Evolutionary conservation across 805 yeast genomes (phyloP), one percentile per base, ranked within the genome.

Genomic region (Candida manassasensis): DNA sequence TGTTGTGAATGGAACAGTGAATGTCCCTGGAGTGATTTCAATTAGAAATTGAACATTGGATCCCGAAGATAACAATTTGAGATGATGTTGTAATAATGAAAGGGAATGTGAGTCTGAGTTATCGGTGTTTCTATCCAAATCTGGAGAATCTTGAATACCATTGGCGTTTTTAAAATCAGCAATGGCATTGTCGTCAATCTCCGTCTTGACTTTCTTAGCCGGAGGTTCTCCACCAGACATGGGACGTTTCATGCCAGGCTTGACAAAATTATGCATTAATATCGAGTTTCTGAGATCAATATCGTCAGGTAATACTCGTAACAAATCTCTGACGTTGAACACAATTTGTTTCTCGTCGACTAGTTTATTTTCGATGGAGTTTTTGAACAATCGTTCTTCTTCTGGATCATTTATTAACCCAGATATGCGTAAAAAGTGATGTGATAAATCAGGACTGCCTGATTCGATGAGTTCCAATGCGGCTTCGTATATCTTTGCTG

Each of bases 401-500:
- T 62, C 75, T 1, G 75, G 71, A 42, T 76, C 81, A 36, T 68
- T 68, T 11, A 77, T 60, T 25, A 76, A 47, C 1, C 79, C 82
- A 11, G 59, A 45, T 14, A 79, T 68, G 29, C 63, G 50, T 10
- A 59, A 49, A 25, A 73, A 56, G 6, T 70, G 71, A 38, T 71
- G 63, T 21, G 40, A 44, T 28, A 56, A 50, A 16, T 56, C 62
- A 6, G 76, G 74, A 4, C 81, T 72, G 32, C 61, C 63, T 43
- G 63, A 68, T 53, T 87, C 96, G 13, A 84, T 65, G 26, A 71
- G 51, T 12, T 57, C 45, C 38, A 93, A 69, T 3, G 80, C 77
- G 8, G 68, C 55, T 30, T 67, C 66, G 52, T 84, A 90, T 8
- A 93, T 69, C 29, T 67, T 57, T 0, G 93, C 69, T 0, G 94